Conservation (phyloP, 345 rosid genomes). For the Salix brachista region DNA sequence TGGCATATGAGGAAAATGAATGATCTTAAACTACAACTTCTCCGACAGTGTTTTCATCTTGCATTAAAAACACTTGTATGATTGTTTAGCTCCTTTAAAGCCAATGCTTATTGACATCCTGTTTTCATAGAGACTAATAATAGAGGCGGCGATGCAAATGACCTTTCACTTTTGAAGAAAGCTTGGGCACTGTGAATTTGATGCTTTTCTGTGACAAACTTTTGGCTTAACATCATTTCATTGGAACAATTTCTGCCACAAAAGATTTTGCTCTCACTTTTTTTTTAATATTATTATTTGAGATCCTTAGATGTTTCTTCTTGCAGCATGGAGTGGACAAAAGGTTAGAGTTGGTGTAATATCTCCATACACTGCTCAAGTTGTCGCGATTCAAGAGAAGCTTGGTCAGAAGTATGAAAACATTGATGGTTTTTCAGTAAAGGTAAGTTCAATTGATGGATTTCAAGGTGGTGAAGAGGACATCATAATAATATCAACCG, state of each 20-base stretch:
- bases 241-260: background rate
- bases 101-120: background rate
- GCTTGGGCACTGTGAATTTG: background rate
- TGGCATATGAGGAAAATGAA: background rate
- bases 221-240: background rate
- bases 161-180: background rate
- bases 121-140: background rate
- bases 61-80: background rate
- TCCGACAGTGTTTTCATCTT: background rate
- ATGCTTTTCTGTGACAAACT: background rate
- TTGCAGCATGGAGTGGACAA: conserved; percentile 7
- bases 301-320: too few relatives aligned
- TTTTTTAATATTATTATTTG: too few relatives aligned
- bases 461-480: conserved; percentile 13
- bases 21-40: background rate
- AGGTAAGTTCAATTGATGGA: conserved; percentile 18
- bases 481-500: conserved; percentile 16
- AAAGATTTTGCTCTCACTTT: too few relatives aligned
- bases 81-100: background rate
- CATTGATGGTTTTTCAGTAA: conserved; percentile 10
- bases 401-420: conserved; percentile 3
- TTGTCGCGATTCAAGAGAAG: conserved; percentile 1
- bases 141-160: background rate
- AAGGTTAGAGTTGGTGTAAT: conserved; percentile 12
- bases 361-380: conserved; percentile 24